Conservation (phyloP, 768 basidiomycete species). For the Collybia sp. region DNA sequence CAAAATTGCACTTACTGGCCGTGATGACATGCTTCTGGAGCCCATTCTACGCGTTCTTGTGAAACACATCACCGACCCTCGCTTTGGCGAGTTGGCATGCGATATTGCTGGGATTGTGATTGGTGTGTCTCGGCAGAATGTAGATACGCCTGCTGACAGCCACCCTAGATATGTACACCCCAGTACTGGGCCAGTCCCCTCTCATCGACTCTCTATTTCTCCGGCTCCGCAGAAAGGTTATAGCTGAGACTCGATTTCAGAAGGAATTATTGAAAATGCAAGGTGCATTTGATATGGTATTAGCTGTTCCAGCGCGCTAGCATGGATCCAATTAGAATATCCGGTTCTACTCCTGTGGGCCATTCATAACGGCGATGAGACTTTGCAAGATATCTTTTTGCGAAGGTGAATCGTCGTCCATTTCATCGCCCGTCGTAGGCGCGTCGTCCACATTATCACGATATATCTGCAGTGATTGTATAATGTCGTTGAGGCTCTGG, state of each 20-base stretch:
- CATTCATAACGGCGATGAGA: slow-evolving; percentile 58
- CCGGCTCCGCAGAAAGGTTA: slow-evolving; percentile 78
- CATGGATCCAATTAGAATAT: slow-evolving; percentile 5
- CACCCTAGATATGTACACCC: slow-evolving; percentile 78
- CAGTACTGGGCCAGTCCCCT: slow-evolving; percentile 92
- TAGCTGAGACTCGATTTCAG: slow-evolving; percentile 84
- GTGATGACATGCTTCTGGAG: slow-evolving; percentile 91
- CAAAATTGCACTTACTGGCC: slow-evolving; percentile 77
- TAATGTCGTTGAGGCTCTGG: slow-evolving; percentile 65
- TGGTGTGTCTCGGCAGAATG: slow-evolving; percentile 44
- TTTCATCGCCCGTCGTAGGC: slow-evolving; percentile 17
- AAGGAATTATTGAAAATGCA: slow-evolving; percentile 75
- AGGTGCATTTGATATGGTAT: slow-evolving; percentile 90
- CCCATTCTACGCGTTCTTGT: slow-evolving; percentile 85
- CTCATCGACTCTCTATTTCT: slow-evolving; percentile 84
- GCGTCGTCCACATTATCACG: slow-evolving; percentile 68
- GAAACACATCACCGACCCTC: slow-evolving; percentile 82
- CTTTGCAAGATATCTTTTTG: slow-evolving; percentile 67
- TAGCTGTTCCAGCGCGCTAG: slow-evolving; percentile 42
- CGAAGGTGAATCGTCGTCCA: slow-evolving; percentile 27
- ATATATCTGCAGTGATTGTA: slow-evolving; percentile 67
- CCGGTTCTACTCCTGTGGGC: slow-evolving; percentile 5
- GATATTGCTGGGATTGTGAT: slow-evolving; percentile 78
- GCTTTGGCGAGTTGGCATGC: slow-evolving; percentile 87
- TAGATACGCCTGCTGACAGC: slow-evolving; percentile 7